Percentiles rank a stretch among this genome's conserved stretches.
phyloP scores from a whole-genome alignment of 164 flowering plant species.

The Echeveria elegans region DNA sequence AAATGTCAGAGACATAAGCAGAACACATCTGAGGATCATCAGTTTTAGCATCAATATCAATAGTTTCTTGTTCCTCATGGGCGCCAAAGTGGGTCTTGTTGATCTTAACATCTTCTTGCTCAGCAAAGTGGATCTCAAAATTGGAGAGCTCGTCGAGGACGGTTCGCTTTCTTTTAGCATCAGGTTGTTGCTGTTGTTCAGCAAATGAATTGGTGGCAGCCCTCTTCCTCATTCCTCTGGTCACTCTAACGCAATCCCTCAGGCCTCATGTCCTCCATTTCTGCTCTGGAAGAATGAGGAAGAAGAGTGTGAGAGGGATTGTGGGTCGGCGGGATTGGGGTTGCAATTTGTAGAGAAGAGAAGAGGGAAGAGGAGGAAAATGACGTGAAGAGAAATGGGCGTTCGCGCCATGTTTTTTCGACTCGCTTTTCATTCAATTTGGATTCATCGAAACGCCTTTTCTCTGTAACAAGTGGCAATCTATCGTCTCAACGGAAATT shows the following conservation, averaged over 20 bases:
- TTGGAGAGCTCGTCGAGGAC: constrained; percentile 27
- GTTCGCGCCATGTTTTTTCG: constrained; percentile 2
- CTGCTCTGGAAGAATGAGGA: too few species aligned
- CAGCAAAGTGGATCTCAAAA: neutral
- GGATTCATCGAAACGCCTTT: too few species aligned
- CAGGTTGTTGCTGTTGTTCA: neutral
- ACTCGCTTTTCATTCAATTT: neutral
- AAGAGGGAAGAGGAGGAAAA: neutral
- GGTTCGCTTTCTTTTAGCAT: constrained; percentile 22
- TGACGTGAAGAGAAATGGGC: neutral
- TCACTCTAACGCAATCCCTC: constrained; percentile 24
- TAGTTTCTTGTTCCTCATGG: too few species aligned
- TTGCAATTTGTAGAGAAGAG: constrained; percentile 1
- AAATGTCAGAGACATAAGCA: constrained; percentile 22
- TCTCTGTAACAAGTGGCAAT: too few species aligned
- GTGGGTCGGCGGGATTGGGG: neutral
- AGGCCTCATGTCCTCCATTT: constrained; percentile 26
- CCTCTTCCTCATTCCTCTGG: constrained; percentile 26
- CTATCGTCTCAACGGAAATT: too few species aligned
- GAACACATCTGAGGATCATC: constrained; percentile 30
- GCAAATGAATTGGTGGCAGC: constrained; percentile 11
- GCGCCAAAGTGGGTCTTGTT: too few species aligned
- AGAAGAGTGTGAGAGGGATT: neutral
- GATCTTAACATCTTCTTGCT: neutral
- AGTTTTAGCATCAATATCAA: constrained; percentile 9